Evolutionary conservation across 495 filamentous ascomycete species (phyloP), one percentile per base, ranked within the genome.

Genomic region (Terfezia boudieri): DNA sequence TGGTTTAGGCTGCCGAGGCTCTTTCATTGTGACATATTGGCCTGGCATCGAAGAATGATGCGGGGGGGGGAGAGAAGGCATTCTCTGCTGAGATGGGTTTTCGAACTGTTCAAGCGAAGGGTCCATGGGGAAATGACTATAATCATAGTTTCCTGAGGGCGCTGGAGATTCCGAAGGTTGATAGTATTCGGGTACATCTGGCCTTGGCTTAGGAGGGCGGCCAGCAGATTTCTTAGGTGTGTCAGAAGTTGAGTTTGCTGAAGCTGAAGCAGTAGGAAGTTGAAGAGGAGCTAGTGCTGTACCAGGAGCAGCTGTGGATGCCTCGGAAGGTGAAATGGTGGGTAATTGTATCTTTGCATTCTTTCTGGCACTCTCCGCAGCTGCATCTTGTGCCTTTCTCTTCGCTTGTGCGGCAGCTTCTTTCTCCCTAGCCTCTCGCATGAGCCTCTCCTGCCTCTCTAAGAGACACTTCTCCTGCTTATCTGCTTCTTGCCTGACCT

Each of bases 401-500:
- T 46, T 50, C n/a, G 23, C 23, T 8, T 49, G 46, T 1, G 37
- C 20, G 17, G 50, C 23, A 59, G 54, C 59, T 50, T 55, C 53
- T 61, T 61, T 61, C 4, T 54, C 50, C 50, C 49, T 51, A 41
- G 55, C 55, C 22, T 50, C 53, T 22, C 23, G 36, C 16, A 54
- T 46, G 9, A 53, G 55, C 53, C 49, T 48, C 53, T 22, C 16
- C 10, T 36, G 36, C 32, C 12, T 50, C 32, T 55, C 37, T 11
- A 17, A 17, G 32, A 55, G 49, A n/a, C 50, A 38, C 16, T 36
- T 60, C 35, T 59, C 37, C 41, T 64, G 59, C 17, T 46, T 9
- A 37, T 63, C 36, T 43, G 53, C 59, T 50, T 56, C 61, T 8
- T 35, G 46, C 50, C 58, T 46, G 37, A 51, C 51, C 11, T 54